Evolutionary conservation across 176 grass and related monocot genomes (phyloP).

Genomic region (Dactylis glomerata): DNA sequence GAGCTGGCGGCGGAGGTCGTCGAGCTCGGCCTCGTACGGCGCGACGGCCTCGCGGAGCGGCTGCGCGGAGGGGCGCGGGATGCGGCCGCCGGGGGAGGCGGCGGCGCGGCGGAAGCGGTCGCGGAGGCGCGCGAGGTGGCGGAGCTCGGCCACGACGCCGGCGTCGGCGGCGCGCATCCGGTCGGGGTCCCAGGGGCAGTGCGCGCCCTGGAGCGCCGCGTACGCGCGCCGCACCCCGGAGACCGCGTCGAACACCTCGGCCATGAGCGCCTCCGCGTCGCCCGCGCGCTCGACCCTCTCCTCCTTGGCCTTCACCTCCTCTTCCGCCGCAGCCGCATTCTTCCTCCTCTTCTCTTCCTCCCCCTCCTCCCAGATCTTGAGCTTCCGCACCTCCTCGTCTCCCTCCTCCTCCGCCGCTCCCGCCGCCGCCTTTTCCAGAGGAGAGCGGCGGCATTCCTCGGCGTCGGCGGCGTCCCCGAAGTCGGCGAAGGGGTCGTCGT

Average conservation of each 20-base stretch:
- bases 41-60: conserved; percentile 75
- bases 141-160: conserved; percentile 76
- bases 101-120: conserved; percentile 73
- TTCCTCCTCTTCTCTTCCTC: not conserved
- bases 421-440: not conserved
- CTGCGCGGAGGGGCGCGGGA: conserved; percentile 10
- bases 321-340: not conserved
- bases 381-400: conserved; percentile 47
- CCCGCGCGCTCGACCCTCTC: conserved; percentile 24
- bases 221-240: conserved; percentile 77
- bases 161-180: conserved; percentile 72
- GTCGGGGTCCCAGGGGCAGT: conserved; percentile 91
- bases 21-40: conserved; percentile 85
- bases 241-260: conserved; percentile 82
- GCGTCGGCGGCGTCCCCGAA: conserved; percentile 28
- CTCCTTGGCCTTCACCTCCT: not conserved
- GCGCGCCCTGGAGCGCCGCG: conserved; percentile 69
- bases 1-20: conserved; percentile 77
- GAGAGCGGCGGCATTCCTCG: conserved; percentile 26
- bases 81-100: not conserved
- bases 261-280: conserved; percentile 63
- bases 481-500: conserved; percentile 41
- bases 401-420: not conserved
- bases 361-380: conserved; percentile 85
- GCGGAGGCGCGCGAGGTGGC: conserved; percentile 68